A percentile compares a stretch with the other conserved stretches of the same genome.
Evolutionary conservation across 139 green algal species (phyloP).

Genomic region (Auxenochlorella pyrenoidosa): DNA sequence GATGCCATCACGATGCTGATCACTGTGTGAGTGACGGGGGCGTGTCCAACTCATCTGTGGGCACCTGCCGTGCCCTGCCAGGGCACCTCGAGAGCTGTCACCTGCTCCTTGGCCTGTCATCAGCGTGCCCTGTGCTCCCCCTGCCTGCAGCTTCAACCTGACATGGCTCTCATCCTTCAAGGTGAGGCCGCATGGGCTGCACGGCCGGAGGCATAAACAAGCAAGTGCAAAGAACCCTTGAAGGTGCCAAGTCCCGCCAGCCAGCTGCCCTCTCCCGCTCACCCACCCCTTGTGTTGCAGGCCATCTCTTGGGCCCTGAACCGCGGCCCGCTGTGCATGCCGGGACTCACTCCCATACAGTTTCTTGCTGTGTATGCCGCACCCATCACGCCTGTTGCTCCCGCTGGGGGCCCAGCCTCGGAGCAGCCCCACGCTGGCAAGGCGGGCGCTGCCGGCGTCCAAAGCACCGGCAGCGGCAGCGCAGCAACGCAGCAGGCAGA

Average conservation of each 20-base stretch:
- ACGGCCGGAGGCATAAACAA: not conserved
- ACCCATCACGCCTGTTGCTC: constrained; percentile 12
- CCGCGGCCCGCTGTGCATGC: constrained; percentile 18
- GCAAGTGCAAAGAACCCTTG: too few species aligned
- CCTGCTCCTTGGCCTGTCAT: too few species aligned
- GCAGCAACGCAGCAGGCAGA: not conserved
- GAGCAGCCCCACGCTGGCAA: not conserved
- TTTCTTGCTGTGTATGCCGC: constrained; percentile 13
- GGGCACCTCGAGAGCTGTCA: too few species aligned
- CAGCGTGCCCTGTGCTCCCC: too few species aligned
- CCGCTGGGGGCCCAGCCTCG: too few species aligned
- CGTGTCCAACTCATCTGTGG: too few species aligned
- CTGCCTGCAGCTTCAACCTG: not conserved
- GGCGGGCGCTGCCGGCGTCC: not conserved
- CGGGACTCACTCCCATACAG: not conserved
- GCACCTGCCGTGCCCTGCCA: too few species aligned
- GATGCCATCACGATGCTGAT: not conserved
- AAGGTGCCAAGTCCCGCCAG: not conserved
- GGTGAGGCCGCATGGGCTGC: not conserved
- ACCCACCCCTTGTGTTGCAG: not conserved
- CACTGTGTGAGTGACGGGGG: not conserved
- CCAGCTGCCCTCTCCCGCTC: not conserved
- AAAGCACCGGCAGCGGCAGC: not conserved
- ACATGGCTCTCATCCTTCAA: constrained; percentile 14
- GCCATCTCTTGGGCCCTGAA: constrained; percentile 20